These are phyloP conservation scores for Pichia sp. DNA, from an alignment of 1,139 yeast species.

Conservation along the genomic window DNA sequence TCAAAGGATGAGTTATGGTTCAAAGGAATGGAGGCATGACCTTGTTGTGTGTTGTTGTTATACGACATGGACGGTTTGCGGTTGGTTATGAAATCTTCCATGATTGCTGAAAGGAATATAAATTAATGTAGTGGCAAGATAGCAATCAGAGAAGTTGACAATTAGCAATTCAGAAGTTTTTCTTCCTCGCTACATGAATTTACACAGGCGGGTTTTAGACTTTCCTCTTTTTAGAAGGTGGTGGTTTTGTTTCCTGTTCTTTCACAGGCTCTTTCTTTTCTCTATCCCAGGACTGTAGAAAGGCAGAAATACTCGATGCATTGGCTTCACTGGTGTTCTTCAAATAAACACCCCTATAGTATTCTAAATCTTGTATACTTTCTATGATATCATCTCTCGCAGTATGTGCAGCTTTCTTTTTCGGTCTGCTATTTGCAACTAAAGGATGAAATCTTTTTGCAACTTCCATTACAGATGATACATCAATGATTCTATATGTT, in stretches of 20 bases:
- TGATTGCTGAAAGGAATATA: background rate
- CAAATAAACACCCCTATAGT: slow-evolving; percentile 67
- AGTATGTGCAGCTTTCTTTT: slow-evolving; percentile 65
- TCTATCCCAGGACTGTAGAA: background rate
- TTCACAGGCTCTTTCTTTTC: background rate
- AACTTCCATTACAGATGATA: slow-evolving; percentile 74
- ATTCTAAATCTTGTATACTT: slow-evolving; percentile 74
- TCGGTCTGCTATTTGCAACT: slow-evolving; percentile 8
- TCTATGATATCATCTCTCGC: slow-evolving; percentile 85
- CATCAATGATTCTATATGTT: slow-evolving; percentile 85
- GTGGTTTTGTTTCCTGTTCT: background rate
- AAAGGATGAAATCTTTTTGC: slow-evolving; percentile 77
- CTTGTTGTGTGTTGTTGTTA: background rate
- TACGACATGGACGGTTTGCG: background rate
- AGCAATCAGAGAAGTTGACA: background rate
- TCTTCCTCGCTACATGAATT: background rate
- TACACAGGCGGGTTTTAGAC: background rate
- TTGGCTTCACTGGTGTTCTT: slow-evolving; percentile 10
- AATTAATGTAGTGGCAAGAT: background rate
- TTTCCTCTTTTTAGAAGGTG: background rate
- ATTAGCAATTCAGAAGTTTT: background rate
- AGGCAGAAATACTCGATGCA: background rate
- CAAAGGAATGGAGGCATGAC: background rate
- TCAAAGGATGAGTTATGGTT: slow-evolving; percentile 11
- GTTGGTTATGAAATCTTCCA: background rate